Evolutionary conservation across 306 rosid genomes (phyloP), one percentile per base, ranked within the genome.

Genomic region (Sindora glabra): DNA sequence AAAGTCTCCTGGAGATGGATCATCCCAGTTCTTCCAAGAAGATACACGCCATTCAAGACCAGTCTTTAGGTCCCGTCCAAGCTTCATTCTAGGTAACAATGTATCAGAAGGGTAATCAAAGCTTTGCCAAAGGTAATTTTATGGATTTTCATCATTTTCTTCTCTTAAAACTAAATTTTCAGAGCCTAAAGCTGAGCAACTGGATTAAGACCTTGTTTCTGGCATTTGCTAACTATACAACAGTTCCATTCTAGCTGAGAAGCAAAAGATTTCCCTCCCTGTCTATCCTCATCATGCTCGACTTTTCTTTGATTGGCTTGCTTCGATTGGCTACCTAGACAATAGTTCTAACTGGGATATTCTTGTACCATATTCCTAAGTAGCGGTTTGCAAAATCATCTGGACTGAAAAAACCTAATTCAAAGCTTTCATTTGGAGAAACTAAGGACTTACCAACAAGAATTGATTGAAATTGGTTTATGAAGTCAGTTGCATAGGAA

Each of bases 291-390:
- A 86, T 47, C 59, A 36, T 15, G 13, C 87, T 78, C 9, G 79
- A 80, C 2, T 68, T 64, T 11, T 61, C 79, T 6, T 59, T 59
- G 21, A 75, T 53, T 2, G 87, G 89, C 19, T 55, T 80, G 25
- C 32, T 57, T 25, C 83, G 12, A 27, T 86, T 83, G 15, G 87
- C 85, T 30, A 86, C 89, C 95, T 85, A 86, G 53, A 83, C 87
- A 26, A 71, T 26, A 2, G 83, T 71, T 27, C 8, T 51, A 8
- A 56, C 41, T 5, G 85, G 62, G 22, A 81, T 76, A 10, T 65
- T 51, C 48, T 71, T 63, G 72, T 76, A 83, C 88, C 90, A 81
- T 47, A 83, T 76, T 26, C 90, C 95, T 62, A 81, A 36, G 63
- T 78, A 81, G 5, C 73, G 67, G 0, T 59, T 59, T 46, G 41